These are phyloP conservation scores for Friedmanniomyces endolithicus DNA, from an alignment of 495 filamentous ascomycete genomes.

Conservation along the genomic window DNA sequence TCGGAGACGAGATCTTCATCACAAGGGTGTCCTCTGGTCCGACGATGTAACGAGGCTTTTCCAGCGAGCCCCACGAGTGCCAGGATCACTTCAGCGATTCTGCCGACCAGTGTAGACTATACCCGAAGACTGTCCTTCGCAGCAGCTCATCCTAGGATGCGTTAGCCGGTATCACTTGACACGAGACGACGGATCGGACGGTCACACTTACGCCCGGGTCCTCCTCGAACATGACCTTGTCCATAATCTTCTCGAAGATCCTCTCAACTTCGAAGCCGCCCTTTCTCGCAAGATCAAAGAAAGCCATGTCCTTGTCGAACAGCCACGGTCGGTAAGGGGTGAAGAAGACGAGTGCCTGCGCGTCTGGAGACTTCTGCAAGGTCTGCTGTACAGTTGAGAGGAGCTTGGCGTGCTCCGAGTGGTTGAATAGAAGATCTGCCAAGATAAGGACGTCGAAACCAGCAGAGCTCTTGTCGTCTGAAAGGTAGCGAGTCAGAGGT, in stretches of 20 bases:
- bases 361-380: constrained; percentile 38
- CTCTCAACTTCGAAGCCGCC: constrained; percentile 61
- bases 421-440: constrained; percentile 80
- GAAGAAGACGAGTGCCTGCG: constrained; percentile 76
- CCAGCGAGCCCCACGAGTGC: background rate
- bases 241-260: constrained; percentile 68
- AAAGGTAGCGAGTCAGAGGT: constrained; percentile 40
- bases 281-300: constrained; percentile 63
- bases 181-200: background rate
- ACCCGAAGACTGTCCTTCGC: constrained; percentile 70
- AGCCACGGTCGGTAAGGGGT: constrained; percentile 89
- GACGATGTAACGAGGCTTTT: background rate
- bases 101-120: constrained; percentile 37
- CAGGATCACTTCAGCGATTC: background rate
- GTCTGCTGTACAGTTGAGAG: constrained; percentile 54
- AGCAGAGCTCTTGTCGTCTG: constrained; percentile 18
- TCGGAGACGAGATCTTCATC: too few species aligned
- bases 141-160: constrained; percentile 33
- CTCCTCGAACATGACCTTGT: constrained; percentile 73
- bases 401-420: constrained; percentile 69
- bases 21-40: background rate
- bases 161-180: constrained; percentile 3
- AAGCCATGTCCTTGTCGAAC: constrained; percentile 64
- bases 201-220: constrained; percentile 59
- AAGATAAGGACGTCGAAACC: constrained; percentile 73